These are phyloP conservation scores for Ormosia emarginata DNA, from an alignment of 306 rosid genomes.

Conservation along the genomic window DNA sequence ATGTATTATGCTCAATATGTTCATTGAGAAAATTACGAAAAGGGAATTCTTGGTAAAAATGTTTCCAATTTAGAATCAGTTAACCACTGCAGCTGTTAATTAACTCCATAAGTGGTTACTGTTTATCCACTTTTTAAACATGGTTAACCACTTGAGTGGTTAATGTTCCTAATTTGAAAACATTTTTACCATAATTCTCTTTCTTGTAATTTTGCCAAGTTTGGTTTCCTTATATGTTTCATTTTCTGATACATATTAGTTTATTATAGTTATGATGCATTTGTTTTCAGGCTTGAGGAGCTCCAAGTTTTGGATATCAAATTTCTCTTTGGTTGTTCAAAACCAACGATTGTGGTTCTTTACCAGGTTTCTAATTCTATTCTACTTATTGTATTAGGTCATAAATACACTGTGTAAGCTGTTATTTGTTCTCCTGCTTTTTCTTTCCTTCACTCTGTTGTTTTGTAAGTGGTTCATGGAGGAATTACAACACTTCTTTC, in stretches of 20 bases:
- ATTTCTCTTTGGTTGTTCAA: constrained; percentile 92
- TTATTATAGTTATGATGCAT: constrained; percentile 14
- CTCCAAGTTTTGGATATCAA: constrained; percentile 97
- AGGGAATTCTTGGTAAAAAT: not conserved
- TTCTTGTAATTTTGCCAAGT: not conserved
- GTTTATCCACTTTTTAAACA: not conserved
- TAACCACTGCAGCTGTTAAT: not conserved
- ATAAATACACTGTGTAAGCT: not conserved
- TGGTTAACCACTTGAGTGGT: not conserved
- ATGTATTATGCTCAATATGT: not conserved
- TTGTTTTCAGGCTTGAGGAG: constrained; percentile 91
- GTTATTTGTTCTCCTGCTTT: not conserved
- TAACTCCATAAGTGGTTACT: not conserved
- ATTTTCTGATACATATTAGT: not conserved
- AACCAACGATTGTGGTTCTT: constrained; percentile 96
- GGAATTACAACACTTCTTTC: not conserved
- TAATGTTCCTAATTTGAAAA: not conserved
- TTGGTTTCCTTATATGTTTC: not conserved
- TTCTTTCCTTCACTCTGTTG: not conserved
- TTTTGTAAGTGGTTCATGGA: not conserved
- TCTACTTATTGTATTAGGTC: not conserved
- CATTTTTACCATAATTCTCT: not conserved
- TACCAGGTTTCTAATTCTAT: constrained; percentile 62
- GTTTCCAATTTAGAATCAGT: not conserved
- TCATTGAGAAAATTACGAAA: not conserved